phyloP scores from a whole-genome alignment of 148 eudicot species.

The Rhododendron kiyosumense region DNA sequence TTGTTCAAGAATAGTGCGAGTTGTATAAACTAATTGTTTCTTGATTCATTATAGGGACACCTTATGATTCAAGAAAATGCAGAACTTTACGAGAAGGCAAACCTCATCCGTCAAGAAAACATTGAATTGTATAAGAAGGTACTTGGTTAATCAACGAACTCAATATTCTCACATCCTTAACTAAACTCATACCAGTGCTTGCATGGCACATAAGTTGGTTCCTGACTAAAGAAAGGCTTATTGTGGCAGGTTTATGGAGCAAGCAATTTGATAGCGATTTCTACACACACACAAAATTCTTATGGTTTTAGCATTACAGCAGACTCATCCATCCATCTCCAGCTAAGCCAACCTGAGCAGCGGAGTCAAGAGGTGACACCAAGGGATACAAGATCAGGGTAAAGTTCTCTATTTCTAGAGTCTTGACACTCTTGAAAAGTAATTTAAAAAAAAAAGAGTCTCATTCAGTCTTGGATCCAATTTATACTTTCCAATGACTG shows the following conservation, averaged over 20 bases:
- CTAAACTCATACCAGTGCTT: background rate
- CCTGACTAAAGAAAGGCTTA: background rate
- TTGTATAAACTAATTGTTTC: background rate
- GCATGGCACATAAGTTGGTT: background rate
- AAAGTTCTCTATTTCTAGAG: background rate
- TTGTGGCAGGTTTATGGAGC: conserved; percentile 36
- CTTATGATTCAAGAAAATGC: conserved; percentile 60
- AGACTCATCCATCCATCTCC: conserved; percentile 32
- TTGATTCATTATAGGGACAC: conserved; percentile 37
- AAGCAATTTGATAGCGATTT: conserved; percentile 22
- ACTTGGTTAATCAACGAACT: background rate
- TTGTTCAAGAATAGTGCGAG: background rate
- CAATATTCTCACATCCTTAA: background rate
- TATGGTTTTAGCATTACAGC: conserved; percentile 25
- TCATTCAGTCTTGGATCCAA: background rate
- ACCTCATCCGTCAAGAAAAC: conserved; percentile 2
- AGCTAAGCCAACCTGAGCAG: conserved; percentile 37
- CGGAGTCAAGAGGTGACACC: conserved; percentile 9
- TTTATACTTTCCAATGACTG: background rate
- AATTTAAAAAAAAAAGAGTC: background rate
- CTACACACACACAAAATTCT: conserved; percentile 20
- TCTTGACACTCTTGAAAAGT: background rate
- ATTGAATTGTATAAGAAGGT: conserved; percentile 42
- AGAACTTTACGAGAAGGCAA: conserved; percentile 21
- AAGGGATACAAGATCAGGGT: conserved; percentile 6